phyloP scores from a whole-genome alignment of 192 early-diverging fungal species.

The Chytriomyces sp. region DNA sequence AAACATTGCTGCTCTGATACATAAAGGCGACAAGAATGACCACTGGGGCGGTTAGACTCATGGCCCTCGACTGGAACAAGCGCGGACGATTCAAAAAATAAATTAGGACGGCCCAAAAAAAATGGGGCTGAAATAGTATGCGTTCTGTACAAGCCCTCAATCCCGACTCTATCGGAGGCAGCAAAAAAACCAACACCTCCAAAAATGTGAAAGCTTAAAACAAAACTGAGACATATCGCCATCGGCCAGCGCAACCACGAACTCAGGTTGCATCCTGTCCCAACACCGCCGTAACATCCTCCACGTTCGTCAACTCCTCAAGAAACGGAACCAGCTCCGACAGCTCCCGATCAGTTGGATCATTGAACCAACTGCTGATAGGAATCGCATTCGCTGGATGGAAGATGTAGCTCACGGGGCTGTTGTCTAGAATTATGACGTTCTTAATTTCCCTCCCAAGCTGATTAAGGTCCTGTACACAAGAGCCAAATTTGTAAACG shows the following conservation, averaged over 20 bases:
- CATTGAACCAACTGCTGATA: slow-evolving; percentile 95
- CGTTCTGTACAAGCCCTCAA: too few species aligned
- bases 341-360: slow-evolving; percentile 93
- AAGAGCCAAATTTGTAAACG: background rate
- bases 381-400: slow-evolving; percentile 96
- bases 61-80: too few species aligned
- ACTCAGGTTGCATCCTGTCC: background rate
- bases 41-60: too few species aligned
- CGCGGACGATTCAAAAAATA: too few species aligned
- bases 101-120: too few species aligned
- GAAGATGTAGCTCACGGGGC: slow-evolving; percentile 93
- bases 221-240: too few species aligned
- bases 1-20: too few species aligned
- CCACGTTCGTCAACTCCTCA: slow-evolving; percentile 84
- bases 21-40: too few species aligned
- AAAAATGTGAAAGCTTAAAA: background rate
- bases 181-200: background rate
- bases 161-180: background rate
- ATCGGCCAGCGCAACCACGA: too few species aligned
- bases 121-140: background rate
- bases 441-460: slow-evolving; percentile 83
- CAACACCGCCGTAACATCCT: slow-evolving; percentile 84
- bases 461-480: slow-evolving; percentile 74
- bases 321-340: slow-evolving; percentile 93
- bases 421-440: slow-evolving; percentile 95